Evolutionary conservation across 768 basidiomycete genomes (phyloP).

Genomic region (Ramaria rubella): DNA sequence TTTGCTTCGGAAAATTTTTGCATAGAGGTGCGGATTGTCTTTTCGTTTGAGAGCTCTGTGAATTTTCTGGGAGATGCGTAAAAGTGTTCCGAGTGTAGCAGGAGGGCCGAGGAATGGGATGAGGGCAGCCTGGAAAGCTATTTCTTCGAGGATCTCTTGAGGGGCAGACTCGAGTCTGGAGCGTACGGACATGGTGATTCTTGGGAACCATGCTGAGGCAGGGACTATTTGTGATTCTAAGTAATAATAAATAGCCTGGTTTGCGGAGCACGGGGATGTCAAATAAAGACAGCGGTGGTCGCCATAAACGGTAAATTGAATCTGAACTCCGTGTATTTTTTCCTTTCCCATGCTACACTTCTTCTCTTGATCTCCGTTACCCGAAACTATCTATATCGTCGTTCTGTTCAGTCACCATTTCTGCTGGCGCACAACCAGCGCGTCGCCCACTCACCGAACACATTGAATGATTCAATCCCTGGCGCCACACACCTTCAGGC

Average conservation of each 20-base stretch:
- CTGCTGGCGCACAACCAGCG: no score
- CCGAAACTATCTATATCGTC: neutral
- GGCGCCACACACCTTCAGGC: no score
- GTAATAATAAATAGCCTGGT: no score
- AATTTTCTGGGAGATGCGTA: slow-evolving; percentile 37
- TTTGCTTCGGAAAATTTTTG: slow-evolving; percentile 45
- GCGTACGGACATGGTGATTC: neutral
- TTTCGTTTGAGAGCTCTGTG: slow-evolving; percentile 27
- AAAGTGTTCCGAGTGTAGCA: slow-evolving; percentile 39
- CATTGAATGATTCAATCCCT: no score
- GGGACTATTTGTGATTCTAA: no score
- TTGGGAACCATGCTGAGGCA: neutral
- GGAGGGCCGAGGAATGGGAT: slow-evolving; percentile 42
- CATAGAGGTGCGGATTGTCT: slow-evolving; percentile 36
- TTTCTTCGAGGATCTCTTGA: slow-evolving; percentile 41
- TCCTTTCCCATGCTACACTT: neutral
- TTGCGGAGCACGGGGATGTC: neutral
- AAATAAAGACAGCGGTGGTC: no score
- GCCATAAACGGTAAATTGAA: no score
- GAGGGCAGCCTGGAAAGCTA: slow-evolving; percentile 44
- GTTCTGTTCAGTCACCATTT: no score
- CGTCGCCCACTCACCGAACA: no score
- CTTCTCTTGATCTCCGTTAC: neutral
- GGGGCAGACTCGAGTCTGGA: slow-evolving; percentile 28
- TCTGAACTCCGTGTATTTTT: neutral